Conservation (phyloP, 495 filamentous ascomycete genomes). For the Parachaetomium inaequale region DNA sequence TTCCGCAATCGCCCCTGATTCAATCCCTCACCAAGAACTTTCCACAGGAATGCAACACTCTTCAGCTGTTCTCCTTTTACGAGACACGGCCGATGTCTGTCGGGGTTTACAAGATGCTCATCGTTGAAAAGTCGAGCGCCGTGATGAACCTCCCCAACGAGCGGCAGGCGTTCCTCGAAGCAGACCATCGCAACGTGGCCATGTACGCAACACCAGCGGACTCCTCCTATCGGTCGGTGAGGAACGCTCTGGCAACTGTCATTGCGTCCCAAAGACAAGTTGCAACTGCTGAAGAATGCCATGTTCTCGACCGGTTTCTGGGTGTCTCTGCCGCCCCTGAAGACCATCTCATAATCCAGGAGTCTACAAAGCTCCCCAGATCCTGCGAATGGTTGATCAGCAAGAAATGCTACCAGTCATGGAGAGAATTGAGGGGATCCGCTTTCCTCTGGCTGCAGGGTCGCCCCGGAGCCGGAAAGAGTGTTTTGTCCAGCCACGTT, state of each 20-base stretch:
- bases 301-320: neutral
- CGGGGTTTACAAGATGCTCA: slow-evolving; percentile 11
- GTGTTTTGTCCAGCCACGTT: slow-evolving; percentile 2
- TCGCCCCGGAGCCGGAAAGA: slow-evolving; percentile 8
- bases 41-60: neutral
- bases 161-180: slow-evolving; percentile 14
- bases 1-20: slow-evolving; percentile 4
- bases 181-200: slow-evolving; percentile 21
- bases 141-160: slow-evolving; percentile 22
- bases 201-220: slow-evolving; percentile 14
- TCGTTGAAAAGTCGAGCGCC: slow-evolving; percentile 21
- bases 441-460: slow-evolving; percentile 6
- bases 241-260: slow-evolving; percentile 6
- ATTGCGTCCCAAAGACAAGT: neutral
- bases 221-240: slow-evolving; percentile 13
- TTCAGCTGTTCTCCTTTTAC: slow-evolving; percentile 15
- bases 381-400: slow-evolving; percentile 8
- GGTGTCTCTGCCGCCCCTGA: neutral
- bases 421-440: neutral
- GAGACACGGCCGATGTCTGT: slow-evolving; percentile 11
- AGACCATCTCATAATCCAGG: slow-evolving; percentile 4
- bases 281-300: neutral
- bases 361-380: neutral
- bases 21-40: slow-evolving; percentile 10
- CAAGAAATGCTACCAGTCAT: neutral